Evolutionary conservation across 2,329 filamentous ascomycete species (phyloP).

Genomic region (Fusarium annulatum): DNA sequence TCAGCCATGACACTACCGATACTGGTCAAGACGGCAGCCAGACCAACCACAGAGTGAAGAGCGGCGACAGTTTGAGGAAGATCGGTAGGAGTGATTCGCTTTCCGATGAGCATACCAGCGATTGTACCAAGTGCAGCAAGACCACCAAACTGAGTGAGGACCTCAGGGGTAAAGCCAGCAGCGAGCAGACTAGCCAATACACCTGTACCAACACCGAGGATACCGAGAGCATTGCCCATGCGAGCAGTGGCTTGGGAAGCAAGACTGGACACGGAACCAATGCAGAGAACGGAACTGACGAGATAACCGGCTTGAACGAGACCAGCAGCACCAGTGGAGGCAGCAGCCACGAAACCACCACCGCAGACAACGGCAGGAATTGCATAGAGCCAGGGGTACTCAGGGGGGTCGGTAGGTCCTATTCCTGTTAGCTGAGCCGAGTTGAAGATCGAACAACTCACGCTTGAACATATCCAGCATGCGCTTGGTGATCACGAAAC

Average conservation of each 20-base stretch:
- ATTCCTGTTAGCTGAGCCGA: slow-evolving; percentile 40
- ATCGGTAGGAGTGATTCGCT: slow-evolving; percentile 87
- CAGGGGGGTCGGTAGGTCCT: slow-evolving; percentile 84
- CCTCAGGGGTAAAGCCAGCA: slow-evolving; percentile 82
- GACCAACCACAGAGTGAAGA: slow-evolving; percentile 88
- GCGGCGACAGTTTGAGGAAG: slow-evolving; percentile 91
- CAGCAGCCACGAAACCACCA: slow-evolving; percentile 83
- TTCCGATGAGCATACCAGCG: slow-evolving; percentile 79
- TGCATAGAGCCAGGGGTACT: slow-evolving; percentile 89
- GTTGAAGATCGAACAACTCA: slow-evolving; percentile 44
- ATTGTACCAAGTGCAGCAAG: slow-evolving; percentile 79
- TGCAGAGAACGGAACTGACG: slow-evolving; percentile 85
- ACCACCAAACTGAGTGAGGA: slow-evolving; percentile 81
- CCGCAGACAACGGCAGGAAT: slow-evolving; percentile 82
- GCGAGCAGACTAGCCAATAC: slow-evolving; percentile 85
- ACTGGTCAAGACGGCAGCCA: slow-evolving; percentile 88
- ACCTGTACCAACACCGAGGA: slow-evolving; percentile 84
- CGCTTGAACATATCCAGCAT: slow-evolving; percentile 95
- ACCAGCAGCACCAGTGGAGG: slow-evolving; percentile 83
- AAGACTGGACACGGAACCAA: slow-evolving; percentile 83
- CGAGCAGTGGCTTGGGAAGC: slow-evolving; percentile 86
- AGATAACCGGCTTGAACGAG: slow-evolving; percentile 90
- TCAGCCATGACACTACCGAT: slow-evolving; percentile 86
- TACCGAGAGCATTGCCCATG: slow-evolving; percentile 86
- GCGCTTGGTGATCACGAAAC: slow-evolving; percentile 90